Evolutionary conservation across 2,329 filamentous ascomycete genomes (phyloP).

Genomic region (Raffaelea albimanens): DNA sequence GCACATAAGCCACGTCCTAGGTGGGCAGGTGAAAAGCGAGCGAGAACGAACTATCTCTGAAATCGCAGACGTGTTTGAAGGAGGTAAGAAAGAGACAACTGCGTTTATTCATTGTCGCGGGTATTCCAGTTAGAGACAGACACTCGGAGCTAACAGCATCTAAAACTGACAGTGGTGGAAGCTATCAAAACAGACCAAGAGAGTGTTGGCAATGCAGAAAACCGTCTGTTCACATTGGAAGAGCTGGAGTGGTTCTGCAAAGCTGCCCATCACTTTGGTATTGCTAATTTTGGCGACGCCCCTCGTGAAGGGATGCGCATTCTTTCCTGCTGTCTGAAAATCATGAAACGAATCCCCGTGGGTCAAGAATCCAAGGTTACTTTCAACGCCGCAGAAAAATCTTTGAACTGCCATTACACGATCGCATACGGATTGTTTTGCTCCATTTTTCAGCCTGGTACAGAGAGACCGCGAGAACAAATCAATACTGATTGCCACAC

Average conservation of each 20-base stretch:
- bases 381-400: constrained; percentile 41
- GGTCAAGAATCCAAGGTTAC: constrained; percentile 30
- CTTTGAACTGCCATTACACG: constrained; percentile 64
- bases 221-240: constrained; percentile 44
- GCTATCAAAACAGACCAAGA: constrained; percentile 32
- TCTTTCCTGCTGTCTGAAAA: constrained; percentile 39
- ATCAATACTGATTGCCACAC: constrained; percentile 47
- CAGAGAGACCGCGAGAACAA: constrained; percentile 28
- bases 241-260: constrained; percentile 81
- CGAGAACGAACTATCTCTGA: constrained; percentile 2
- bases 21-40: neutral
- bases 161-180: constrained; percentile 8
- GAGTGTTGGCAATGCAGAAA: constrained; percentile 28
- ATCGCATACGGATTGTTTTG: constrained; percentile 39
- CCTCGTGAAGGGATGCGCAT: constrained; percentile 47
- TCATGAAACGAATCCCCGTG: constrained; percentile 41
- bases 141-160: too few relatives aligned
- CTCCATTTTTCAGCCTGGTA: too few relatives aligned
- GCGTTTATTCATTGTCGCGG: too few relatives aligned
- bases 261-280: constrained; percentile 68
- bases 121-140: too few relatives aligned
- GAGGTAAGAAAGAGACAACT: constrained; percentile 23
- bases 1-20: neutral
- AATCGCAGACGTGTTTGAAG: constrained; percentile 29
- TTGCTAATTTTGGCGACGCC: constrained; percentile 43